These are phyloP conservation scores for Yarrowia deformans DNA, from an alignment of 805 yeast genomes.

Conservation along the genomic window DNA sequence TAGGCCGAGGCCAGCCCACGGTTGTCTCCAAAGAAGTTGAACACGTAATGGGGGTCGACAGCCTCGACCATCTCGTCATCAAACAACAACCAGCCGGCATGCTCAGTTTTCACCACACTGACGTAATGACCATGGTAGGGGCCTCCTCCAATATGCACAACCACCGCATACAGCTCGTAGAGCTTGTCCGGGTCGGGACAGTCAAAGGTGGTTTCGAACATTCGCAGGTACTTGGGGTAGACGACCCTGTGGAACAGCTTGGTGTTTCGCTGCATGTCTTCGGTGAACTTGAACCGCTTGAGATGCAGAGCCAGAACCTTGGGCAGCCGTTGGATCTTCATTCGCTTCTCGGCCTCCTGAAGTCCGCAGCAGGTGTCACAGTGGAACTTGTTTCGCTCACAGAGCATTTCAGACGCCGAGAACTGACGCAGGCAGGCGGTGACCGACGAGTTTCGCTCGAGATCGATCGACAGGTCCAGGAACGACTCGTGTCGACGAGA, in stretches of 20 bases:
- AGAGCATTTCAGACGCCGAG: slow-evolving; percentile 82
- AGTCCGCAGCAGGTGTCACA: slow-evolving; percentile 89
- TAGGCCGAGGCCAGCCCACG: slow-evolving; percentile 92
- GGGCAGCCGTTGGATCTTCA: slow-evolving; percentile 80
- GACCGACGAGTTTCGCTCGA: slow-evolving; percentile 75
- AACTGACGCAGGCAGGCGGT: slow-evolving; percentile 82
- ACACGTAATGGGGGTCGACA: slow-evolving; percentile 82
- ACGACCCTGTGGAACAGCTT: slow-evolving; percentile 85
- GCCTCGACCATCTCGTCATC: slow-evolving; percentile 95
- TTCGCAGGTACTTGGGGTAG: slow-evolving; percentile 75
- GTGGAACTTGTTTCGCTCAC: slow-evolving; percentile 87
- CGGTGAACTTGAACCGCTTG: slow-evolving; percentile 91
- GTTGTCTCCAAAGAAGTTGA: slow-evolving; percentile 85
- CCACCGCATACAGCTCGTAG: slow-evolving; percentile 84
- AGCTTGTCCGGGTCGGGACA: slow-evolving; percentile 60
- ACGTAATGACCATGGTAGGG: slow-evolving; percentile 98
- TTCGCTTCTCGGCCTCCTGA: slow-evolving; percentile 93
- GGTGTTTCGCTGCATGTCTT: slow-evolving; percentile 77
- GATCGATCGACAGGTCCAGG: slow-evolving; percentile 83
- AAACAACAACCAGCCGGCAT: slow-evolving; percentile 86
- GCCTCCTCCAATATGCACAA: slow-evolving; percentile 96
- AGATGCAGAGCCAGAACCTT: slow-evolving; percentile 81
- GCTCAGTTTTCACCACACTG: slow-evolving; percentile 77
- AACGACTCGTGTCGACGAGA: slow-evolving; percentile 86
- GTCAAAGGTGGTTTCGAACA: slow-evolving; percentile 69